Evolutionary conservation across 1,284 basidiomycete species (phyloP).

Genomic region (Ganoderma meredithae): DNA sequence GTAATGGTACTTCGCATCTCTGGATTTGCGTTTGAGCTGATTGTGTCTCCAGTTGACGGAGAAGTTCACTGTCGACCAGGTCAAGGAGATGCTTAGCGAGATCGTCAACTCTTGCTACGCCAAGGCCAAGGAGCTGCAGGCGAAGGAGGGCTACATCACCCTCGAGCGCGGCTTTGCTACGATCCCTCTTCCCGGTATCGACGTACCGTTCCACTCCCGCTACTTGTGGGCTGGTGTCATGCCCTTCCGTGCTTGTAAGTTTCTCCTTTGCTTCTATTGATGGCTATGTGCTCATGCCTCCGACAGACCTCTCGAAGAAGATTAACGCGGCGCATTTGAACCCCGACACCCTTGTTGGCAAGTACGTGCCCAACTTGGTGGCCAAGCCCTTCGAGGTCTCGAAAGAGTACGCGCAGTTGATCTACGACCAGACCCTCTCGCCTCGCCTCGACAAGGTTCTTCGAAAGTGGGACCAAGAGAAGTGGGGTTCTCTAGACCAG

Average conservation of each 20-base stretch:
- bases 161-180: slow-evolving; percentile 97
- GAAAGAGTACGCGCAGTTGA: slow-evolving; percentile 91
- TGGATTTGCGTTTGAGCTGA: slow-evolving; percentile 13
- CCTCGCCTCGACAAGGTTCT: slow-evolving; percentile 94
- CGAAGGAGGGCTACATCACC: slow-evolving; percentile 88
- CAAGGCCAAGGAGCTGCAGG: slow-evolving; percentile 82
- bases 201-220: slow-evolving; percentile 98
- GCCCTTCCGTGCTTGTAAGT: slow-evolving; percentile 92
- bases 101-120: slow-evolving; percentile 89
- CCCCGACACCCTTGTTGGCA: slow-evolving; percentile 90
- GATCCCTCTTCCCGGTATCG: slow-evolving; percentile 96
- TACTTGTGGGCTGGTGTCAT: slow-evolving; percentile 99
- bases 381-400: slow-evolving; percentile 94
- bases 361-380: slow-evolving; percentile 97
- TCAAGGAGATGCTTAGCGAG: slow-evolving; percentile 90
- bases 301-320: slow-evolving; percentile 94
- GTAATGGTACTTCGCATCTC: slow-evolving; percentile 47
- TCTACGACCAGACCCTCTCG: slow-evolving; percentile 94
- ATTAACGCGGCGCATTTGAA: slow-evolving; percentile 91
- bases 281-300: background rate
- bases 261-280: slow-evolving; percentile 12
- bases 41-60: slow-evolving; percentile 72
- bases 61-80: slow-evolving; percentile 84
- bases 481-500: slow-evolving; percentile 84
- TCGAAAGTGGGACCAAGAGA: slow-evolving; percentile 92